phyloP scores from a whole-genome alignment of 495 filamentous ascomycete species.

The Annulohypoxylon nitens region DNA sequence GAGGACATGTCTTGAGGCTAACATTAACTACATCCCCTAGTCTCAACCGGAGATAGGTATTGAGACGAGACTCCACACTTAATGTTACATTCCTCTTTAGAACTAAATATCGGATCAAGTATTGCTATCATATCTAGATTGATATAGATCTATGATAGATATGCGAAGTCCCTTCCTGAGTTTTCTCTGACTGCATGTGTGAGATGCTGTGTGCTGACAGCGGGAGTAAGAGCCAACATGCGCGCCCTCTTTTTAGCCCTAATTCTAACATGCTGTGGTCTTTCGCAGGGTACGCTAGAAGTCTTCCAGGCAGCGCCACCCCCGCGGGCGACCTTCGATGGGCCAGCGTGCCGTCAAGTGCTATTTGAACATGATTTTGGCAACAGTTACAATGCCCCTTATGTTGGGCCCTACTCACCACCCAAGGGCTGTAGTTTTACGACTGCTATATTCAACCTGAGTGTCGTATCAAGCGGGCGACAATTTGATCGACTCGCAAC shows the following conservation, averaged over 20 bases:
- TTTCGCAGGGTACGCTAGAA: slow-evolving; percentile 33
- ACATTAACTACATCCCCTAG: too few species aligned
- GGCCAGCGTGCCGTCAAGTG: slow-evolving; percentile 30
- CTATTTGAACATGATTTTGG: slow-evolving; percentile 83
- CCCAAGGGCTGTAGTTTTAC: slow-evolving; percentile 83
- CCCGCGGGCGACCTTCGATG: slow-evolving; percentile 33
- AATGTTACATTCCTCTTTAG: slow-evolving; percentile 38
- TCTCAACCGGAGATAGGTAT: slow-evolving; percentile 4
- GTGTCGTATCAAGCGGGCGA: slow-evolving; percentile 76
- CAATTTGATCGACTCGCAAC: slow-evolving; percentile 86
- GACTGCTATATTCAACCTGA: slow-evolving; percentile 83
- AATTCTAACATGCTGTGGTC: slow-evolving; percentile 25
- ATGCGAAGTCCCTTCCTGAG: background rate
- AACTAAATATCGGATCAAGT: background rate
- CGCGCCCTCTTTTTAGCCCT: background rate
- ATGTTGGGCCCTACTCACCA: slow-evolving; percentile 78
- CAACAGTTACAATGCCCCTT: slow-evolving; percentile 82
- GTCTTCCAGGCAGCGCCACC: slow-evolving; percentile 48
- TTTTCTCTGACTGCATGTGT: background rate
- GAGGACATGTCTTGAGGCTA: too few species aligned
- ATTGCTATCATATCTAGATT: background rate
- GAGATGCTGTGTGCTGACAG: background rate
- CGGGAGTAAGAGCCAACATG: slow-evolving; percentile 1
- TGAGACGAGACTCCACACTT: slow-evolving; percentile 33
- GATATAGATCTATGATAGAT: background rate